Evolutionary conservation across 2,329 filamentous ascomycete species (phyloP), one percentile per base, ranked within the genome.

Genomic region (Aspergillus nomiae): DNA sequence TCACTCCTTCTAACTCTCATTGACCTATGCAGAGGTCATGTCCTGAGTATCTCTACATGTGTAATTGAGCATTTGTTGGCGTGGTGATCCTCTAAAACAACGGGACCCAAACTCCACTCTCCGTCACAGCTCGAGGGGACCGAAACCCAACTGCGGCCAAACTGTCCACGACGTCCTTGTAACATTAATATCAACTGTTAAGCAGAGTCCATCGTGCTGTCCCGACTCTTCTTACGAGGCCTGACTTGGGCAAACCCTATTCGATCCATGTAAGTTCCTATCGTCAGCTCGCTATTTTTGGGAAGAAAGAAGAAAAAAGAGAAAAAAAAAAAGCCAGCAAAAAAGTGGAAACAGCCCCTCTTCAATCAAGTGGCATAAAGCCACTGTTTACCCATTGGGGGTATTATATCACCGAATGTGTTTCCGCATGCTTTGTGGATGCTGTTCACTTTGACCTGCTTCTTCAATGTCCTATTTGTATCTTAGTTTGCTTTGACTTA

Each of bases 241-340:
- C 66, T 75, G 69, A 69, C 61, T 69, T 64, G 69, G 70, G 70
- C 71, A 66, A 67, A 53, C 61, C 54, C 63, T 66, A 61, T 66
- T 72, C 69, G 62, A 67, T 70, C 61, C 45, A 63, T 69, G 75
- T 77, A 65, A 77, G 75, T 77, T 38, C 19, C 32, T 55, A 36
- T 55, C 51, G 24, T 55, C n/a, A 24, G 11, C 14, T 19, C 8
- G 11, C 8, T 28, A 55, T 26, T 21, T 36, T 57, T 60, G 45
- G 38, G 54, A 61, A 53, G 54, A 57, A 38, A 38, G 24, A 43
- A 26, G 30, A 21, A 26, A 21, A 38, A 21, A 28, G 41, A 34
- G 38, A 59, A 53, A 19, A 10, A 38, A 24, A 53, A 59, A 53
- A 58, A 51, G 51, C 21, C 21, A 2, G 48, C 26, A 28, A 28